Percentiles rank a stretch among this genome's conserved stretches.
Conservation (phyloP, 1,284 basidiomycete species). For the Leccinum huronense region DNA sequence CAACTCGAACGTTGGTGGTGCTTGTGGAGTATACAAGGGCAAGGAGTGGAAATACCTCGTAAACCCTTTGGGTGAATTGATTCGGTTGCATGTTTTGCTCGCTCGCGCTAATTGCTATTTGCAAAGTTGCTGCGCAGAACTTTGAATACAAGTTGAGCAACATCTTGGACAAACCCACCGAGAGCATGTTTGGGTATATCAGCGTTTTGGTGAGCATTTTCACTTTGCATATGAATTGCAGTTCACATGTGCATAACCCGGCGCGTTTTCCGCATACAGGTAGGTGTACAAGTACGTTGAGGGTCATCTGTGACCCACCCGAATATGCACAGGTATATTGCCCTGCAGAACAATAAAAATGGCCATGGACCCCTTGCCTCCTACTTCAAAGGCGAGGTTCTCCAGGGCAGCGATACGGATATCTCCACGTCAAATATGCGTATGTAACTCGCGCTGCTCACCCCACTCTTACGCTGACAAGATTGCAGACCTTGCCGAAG, state of each 20-base stretch:
- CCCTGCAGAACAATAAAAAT: slow-evolving; percentile 83
- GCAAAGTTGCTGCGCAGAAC: slow-evolving; percentile 84
- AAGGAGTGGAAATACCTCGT: slow-evolving; percentile 78
- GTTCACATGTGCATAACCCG: slow-evolving; percentile 57
- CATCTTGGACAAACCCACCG: slow-evolving; percentile 93
- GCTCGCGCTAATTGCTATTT: slow-evolving; percentile 10
- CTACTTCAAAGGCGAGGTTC: slow-evolving; percentile 96
- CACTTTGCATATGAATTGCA: slow-evolving; percentile 1
- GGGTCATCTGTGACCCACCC: slow-evolving; percentile 1
- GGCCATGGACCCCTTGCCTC: slow-evolving; percentile 89
- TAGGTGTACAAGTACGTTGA: slow-evolving; percentile 19
- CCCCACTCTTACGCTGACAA: slow-evolving; percentile 11
- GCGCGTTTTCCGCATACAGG: slow-evolving; percentile 92
- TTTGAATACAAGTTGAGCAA: slow-evolving; percentile 94
- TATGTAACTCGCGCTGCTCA: slow-evolving; percentile 38
- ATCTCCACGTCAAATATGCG: slow-evolving; percentile 96
- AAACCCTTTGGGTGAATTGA: slow-evolving; percentile 74
- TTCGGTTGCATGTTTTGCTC: neutral
- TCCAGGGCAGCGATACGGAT: slow-evolving; percentile 89
- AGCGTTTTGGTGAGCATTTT: slow-evolving; percentile 60
- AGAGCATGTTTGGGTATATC: slow-evolving; percentile 93
- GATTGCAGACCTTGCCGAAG: slow-evolving; percentile 73
- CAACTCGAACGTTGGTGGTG: slow-evolving; percentile 90
- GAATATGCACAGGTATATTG: slow-evolving; percentile 62
- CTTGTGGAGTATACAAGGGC: slow-evolving; percentile 93